These are phyloP conservation scores for Vitis cinerea DNA, from an alignment of 164 flowering plant species.

Conservation along the genomic window DNA sequence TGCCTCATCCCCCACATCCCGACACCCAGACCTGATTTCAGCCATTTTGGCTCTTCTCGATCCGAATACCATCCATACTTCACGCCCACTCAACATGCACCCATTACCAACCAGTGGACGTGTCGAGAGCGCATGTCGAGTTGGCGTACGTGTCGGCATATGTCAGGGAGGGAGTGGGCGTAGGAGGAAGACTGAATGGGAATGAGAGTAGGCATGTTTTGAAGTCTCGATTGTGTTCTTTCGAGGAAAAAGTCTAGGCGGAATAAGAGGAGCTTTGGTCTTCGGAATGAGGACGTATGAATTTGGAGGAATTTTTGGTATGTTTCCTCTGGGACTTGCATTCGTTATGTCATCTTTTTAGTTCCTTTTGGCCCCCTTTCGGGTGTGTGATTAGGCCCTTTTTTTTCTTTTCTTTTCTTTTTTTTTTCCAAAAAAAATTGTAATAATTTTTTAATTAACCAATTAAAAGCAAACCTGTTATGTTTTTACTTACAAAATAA, in stretches of 20 bases:
- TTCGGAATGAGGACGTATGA: not conserved
- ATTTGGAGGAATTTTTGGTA: not conserved
- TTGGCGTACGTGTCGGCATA: too few species aligned
- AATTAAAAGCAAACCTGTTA: too few species aligned
- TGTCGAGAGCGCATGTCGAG: not conserved
- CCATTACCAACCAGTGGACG: not conserved
- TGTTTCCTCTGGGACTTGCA: conserved; percentile 16
- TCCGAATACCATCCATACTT: not conserved
- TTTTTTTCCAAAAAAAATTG: too few species aligned
- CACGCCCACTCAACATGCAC: not conserved
- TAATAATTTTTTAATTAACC: too few species aligned
- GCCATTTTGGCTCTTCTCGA: not conserved
- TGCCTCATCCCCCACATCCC: not conserved
- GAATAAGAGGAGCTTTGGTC: not conserved
- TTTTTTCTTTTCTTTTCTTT: not conserved
- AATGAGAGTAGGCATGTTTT: too few species aligned
- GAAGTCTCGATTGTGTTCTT: not conserved
- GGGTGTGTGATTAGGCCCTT: not conserved
- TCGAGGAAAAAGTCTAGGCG: conserved; percentile 1
- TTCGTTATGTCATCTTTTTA: conserved; percentile 3
- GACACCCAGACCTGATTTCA: conserved; percentile 7
- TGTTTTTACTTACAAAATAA: too few species aligned
- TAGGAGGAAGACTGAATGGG: too few species aligned
- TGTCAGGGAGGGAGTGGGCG: too few species aligned
- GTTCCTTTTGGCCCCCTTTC: not conserved